Conservation (phyloP, 2,329 filamentous ascomycete genomes). For the Clonostachys solani region DNA sequence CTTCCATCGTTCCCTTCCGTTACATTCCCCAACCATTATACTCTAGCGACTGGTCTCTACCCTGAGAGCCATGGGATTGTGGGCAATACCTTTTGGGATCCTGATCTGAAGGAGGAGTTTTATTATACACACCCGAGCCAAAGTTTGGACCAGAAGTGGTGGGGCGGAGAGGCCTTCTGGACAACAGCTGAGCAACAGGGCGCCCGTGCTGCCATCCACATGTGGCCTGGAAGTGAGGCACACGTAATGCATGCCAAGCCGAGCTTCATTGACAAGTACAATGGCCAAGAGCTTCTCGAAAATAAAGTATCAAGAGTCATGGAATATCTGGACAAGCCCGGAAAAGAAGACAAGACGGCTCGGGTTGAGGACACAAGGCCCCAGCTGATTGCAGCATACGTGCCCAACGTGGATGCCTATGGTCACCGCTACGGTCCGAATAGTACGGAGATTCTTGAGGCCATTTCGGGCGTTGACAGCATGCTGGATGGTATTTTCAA, state of each 20-base stretch:
- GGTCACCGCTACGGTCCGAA: constrained; percentile 91
- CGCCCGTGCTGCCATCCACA: constrained; percentile 79
- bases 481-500: constrained; percentile 77
- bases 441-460: constrained; percentile 80
- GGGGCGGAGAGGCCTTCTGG: constrained; percentile 93
- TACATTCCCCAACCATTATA: constrained; percentile 96
- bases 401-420: constrained; percentile 84
- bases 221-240: constrained; percentile 98
- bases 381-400: constrained; percentile 90
- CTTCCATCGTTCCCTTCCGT: constrained; percentile 91
- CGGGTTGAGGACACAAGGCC: constrained; percentile 59
- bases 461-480: constrained; percentile 73
- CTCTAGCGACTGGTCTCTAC: constrained; percentile 84
- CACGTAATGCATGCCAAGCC: constrained; percentile 73
- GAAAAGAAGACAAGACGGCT: constrained; percentile 53
- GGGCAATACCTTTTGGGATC: constrained; percentile 94
- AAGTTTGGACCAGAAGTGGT: constrained; percentile 87
- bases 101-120: constrained; percentile 71
- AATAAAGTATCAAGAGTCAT: constrained; percentile 78
- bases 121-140: constrained; percentile 74
- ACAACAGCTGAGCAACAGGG: constrained; percentile 83
- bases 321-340: constrained; percentile 79
- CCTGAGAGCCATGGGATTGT: constrained; percentile 92
- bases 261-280: constrained; percentile 79
- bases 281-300: constrained; percentile 68